phyloP scores from a whole-genome alignment of 2,329 filamentous ascomycete genomes.

The Chalara sp. region DNA sequence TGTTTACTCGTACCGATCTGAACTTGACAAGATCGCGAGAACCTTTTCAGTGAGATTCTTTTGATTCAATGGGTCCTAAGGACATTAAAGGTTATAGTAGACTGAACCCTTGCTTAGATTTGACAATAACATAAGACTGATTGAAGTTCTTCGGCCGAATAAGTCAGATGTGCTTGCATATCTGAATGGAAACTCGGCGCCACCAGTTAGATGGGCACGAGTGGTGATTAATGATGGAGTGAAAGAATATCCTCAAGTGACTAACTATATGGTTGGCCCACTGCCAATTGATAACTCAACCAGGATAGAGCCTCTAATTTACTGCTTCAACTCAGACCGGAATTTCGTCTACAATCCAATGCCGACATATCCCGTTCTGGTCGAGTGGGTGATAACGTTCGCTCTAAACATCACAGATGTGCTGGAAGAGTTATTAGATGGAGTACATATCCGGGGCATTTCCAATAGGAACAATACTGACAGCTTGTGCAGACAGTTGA shows the following conservation, averaged over 20 bases:
- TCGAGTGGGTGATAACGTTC: background rate
- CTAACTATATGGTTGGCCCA: slow-evolving; percentile 14
- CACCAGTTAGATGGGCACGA: slow-evolving; percentile 11
- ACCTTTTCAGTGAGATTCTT: slow-evolving; percentile 3
- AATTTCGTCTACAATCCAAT: slow-evolving; percentile 4
- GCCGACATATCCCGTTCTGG: background rate
- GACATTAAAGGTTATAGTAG: background rate
- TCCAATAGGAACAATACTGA: background rate
- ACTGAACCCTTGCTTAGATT: background rate
- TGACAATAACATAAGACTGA: slow-evolving; percentile 6
- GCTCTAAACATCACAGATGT: background rate
- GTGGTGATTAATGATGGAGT: slow-evolving; percentile 9
- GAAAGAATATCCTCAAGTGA: background rate
- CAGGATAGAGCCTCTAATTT: slow-evolving; percentile 4
- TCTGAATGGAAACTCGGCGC: slow-evolving; percentile 4
- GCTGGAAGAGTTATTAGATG: background rate
- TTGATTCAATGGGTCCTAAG: background rate
- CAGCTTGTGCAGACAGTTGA: background rate
- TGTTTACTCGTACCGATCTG: slow-evolving; percentile 3
- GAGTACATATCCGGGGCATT: background rate
- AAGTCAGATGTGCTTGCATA: slow-evolving; percentile 14
- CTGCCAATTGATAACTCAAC: slow-evolving; percentile 8
- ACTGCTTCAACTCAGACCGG: slow-evolving; percentile 8
- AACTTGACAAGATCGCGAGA: slow-evolving; percentile 8
- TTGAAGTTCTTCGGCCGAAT: slow-evolving; percentile 14